Conservation (phyloP, 1,284 basidiomycete species). For the Leucoagaricus sp. region DNA sequence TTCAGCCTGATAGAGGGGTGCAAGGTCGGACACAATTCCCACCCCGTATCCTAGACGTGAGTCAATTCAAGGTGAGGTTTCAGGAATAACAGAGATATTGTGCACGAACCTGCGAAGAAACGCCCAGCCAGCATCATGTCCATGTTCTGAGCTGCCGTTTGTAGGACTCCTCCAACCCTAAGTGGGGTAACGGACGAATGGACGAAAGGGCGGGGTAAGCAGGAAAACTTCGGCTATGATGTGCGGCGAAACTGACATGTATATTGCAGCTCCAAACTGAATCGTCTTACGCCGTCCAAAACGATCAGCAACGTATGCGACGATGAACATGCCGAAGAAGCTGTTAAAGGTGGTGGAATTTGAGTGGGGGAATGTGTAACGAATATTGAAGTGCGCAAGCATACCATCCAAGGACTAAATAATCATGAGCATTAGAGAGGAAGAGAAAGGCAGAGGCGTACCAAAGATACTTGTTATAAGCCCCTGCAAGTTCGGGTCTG, state of each 20-base stretch:
- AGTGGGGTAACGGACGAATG: too few relatives aligned
- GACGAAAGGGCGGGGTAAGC: too few relatives aligned
- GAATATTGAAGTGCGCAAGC: neutral
- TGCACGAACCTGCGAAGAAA: constrained; percentile 52
- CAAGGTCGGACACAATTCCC: constrained; percentile 57
- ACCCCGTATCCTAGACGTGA: constrained; percentile 33
- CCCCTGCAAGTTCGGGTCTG: constrained; percentile 35
- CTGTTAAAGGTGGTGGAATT: constrained; percentile 18
- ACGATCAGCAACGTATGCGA: constrained; percentile 38
- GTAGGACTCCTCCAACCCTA: constrained; percentile 54
- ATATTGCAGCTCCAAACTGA: constrained; percentile 37
- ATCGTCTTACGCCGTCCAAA: constrained; percentile 41
- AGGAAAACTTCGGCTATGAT: constrained; percentile 14
- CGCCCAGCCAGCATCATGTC: constrained; percentile 64
- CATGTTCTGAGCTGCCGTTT: constrained; percentile 53
- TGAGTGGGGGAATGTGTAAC: neutral
- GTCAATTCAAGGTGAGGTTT: too few relatives aligned
- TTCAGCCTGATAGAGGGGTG: constrained; percentile 59
- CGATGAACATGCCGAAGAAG: constrained; percentile 44
- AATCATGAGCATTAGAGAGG: constrained; percentile 27
- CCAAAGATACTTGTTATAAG: constrained; percentile 43
- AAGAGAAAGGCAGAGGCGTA: constrained; percentile 25
- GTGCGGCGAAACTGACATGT: too few relatives aligned
- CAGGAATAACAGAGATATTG: constrained; percentile 4
- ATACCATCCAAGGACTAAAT: constrained; percentile 2